Conservation (phyloP, 306 rosid genomes). For the Glycyrrhiza uralensis region DNA sequence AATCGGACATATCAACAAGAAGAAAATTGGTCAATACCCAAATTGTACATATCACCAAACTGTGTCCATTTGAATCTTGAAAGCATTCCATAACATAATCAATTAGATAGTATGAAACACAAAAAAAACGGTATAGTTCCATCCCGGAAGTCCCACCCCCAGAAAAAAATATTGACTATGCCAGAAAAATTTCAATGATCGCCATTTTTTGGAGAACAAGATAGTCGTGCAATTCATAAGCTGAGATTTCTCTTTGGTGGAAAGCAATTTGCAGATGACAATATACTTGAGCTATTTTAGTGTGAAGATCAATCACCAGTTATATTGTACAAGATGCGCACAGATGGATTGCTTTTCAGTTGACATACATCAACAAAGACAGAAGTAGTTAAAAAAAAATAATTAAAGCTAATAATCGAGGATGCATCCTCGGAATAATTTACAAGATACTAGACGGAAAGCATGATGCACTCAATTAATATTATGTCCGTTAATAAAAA, state of each 20-base stretch:
- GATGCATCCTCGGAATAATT: slow-evolving; percentile 7
- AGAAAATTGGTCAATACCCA: slow-evolving; percentile 12
- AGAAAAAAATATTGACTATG: not conserved
- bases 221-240: slow-evolving; percentile 14
- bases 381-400: not conserved
- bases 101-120: not conserved
- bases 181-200: not conserved
- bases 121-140: not conserved
- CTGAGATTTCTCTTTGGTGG: not conserved
- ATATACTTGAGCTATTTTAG: not conserved
- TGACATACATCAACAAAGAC: slow-evolving; percentile 10
- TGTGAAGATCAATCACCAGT: slow-evolving; percentile 7
- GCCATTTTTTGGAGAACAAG: not conserved
- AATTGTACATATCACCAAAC: slow-evolving; percentile 8
- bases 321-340: slow-evolving; percentile 4
- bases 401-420: not conserved
- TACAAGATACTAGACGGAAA: slow-evolving; percentile 15
- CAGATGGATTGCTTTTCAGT: not conserved
- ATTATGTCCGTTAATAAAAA: not conserved
- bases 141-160: not conserved
- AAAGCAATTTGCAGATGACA: slow-evolving; percentile 18
- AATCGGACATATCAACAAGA: not conserved
- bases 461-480: slow-evolving; percentile 2
- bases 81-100: not conserved
- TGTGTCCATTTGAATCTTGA: not conserved